Evolutionary conservation across 164 flowering plant species (phyloP), one percentile per base, ranked within the genome.

Genomic region (Euptelea pleiosperma): DNA sequence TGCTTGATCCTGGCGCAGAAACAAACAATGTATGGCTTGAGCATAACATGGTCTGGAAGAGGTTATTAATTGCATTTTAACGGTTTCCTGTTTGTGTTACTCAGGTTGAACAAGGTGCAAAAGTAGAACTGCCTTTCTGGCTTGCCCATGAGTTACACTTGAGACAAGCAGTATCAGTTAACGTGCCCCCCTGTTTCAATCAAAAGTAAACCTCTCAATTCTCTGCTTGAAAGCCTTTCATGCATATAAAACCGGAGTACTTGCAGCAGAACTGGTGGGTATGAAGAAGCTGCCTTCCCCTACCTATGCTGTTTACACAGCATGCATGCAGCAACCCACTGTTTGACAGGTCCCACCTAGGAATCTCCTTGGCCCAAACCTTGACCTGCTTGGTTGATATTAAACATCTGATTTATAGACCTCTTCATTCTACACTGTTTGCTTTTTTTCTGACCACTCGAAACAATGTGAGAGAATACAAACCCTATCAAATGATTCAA

Each of bases 101-200:
- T 52, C 73, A 92, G 98, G 83, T 92, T 49, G 96, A 89, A 67
- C 77, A 75, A 64, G 93, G 96, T 55, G 78, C 98, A 21, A 89
- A 82, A 64, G 81, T 84, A 24, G 98, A 92, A 68, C 68, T 92
- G 18, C 96, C 96, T 29, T 86, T 87, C 57, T 92, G 98, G 98
- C 91, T 92, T 62, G 86, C 96, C 45, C 79, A 82, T 39, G 98
- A 89, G 62, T 63, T 91, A 44, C 75, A 77, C 57, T 52, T 66
- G 68, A 78, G 95, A 66, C 82, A 87, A 69, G 83, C 82, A 39
- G 82, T 77, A 40, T 62, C 79, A 0, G 63, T 84, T 37, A 72
- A 57, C 60, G 65, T 79, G 52, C 95, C 95, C 10, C 37, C 83
- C 5, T 82, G 89, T 70, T 92, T 82, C 61, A 84, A 85, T 67